Evolutionary conservation across 2,329 filamentous ascomycete species (phyloP), one percentile per base, ranked within the genome.

Genomic region (Epicoccum nigrum): DNA sequence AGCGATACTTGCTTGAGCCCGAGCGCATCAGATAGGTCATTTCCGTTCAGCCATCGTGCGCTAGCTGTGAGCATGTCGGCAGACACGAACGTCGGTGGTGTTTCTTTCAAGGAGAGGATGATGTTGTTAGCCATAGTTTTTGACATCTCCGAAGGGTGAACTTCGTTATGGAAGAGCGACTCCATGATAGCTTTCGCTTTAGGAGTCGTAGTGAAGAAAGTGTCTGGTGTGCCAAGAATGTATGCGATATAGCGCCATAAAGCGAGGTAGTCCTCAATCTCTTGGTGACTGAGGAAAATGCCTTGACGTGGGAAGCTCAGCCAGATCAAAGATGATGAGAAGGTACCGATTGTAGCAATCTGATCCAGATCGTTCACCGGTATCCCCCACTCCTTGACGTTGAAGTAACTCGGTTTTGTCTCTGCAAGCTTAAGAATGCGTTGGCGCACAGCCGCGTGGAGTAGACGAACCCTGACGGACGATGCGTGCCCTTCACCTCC

Each of bases 301-400:
- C 89, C 89, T 73, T 92, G 89, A 0, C 87, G 79, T 0, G 89
- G 89, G 4, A 92, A 78, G 19, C 83, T 82, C 20, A 90, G 68
- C 79, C 83, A 92, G 53, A 92, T 79, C 2, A 91, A 71, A 0
- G 82, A 82, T 0, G 84, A 79, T 0, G 85, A 89, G 71, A 93
- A 93, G 1, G 84, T 85, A 28, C 78, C 79, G 54, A 92, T 86
- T 1, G 89, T 92, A 9, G 79, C 87, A 27, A 92, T 84, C 50
- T 81, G 84, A 70, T 93, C 88, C 1, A 93, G 79, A 60, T 92
- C 87, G 61, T 88, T 92, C 67, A 92, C 85, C 4, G 88, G 88
- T 3, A 87, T 76, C 3, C 88, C 87, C 65, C 77, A 81, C 30
- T 78, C 72, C 15, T 79, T 71, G 1, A 84, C 69, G 55, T 85